Evolutionary conservation across 495 filamentous ascomycete species (phyloP).

Genomic region (Haplographium delicatum): DNA sequence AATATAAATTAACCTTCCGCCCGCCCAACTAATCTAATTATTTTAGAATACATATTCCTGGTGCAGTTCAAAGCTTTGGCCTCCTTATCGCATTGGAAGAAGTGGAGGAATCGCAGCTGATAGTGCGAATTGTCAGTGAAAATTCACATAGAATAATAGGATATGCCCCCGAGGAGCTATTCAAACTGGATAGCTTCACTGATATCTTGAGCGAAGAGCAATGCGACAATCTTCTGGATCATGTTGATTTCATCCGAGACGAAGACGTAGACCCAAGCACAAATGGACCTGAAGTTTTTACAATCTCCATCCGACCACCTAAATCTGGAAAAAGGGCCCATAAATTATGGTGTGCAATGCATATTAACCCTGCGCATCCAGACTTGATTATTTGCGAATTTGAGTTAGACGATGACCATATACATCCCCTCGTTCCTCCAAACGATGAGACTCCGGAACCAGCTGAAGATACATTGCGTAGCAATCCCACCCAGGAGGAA

Average conservation of each 20-base stretch:
- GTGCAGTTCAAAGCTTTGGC: conserved; percentile 85
- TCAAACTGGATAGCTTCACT: conserved; percentile 66
- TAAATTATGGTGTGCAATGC: conserved; percentile 88
- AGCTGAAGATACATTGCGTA: conserved; percentile 69
- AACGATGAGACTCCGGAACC: conserved; percentile 49
- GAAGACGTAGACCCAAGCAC: conserved; percentile 64
- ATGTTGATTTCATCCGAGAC: conserved; percentile 81
- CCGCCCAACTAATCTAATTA: too few species aligned
- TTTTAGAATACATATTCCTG: conserved; percentile 69
- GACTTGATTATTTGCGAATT: conserved; percentile 87
- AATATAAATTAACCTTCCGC: neutral
- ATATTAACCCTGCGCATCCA: conserved; percentile 58
- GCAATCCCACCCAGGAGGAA: conserved; percentile 66
- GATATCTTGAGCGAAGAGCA: conserved; percentile 82
- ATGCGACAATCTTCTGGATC: conserved; percentile 73
- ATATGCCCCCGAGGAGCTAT: conserved; percentile 73
- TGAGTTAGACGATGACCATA: conserved; percentile 76
- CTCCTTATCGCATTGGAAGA: conserved; percentile 73
- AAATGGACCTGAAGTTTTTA: conserved; percentile 86
- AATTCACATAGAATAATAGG: conserved; percentile 76
- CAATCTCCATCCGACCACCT: conserved; percentile 59
- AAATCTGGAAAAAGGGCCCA: conserved; percentile 37
- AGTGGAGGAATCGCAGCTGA: conserved; percentile 57
- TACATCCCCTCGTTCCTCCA: conserved; percentile 60
- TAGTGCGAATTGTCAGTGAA: conserved; percentile 79